Evolutionary conservation across 306 rosid genomes (phyloP), one percentile per base, ranked within the genome.

Genomic region (Mucuna pruriens): DNA sequence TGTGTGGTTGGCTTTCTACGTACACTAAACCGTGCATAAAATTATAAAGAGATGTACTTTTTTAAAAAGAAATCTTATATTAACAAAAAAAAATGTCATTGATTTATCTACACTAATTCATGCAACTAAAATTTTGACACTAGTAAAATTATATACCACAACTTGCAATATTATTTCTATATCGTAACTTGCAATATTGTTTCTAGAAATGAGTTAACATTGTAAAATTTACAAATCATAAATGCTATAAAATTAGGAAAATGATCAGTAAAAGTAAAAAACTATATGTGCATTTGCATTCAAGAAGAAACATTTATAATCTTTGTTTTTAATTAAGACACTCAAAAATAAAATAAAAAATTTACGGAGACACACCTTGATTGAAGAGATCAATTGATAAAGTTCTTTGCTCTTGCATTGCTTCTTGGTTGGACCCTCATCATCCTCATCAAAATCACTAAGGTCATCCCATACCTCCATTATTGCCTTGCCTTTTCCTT

Each of bases 401-500:
- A 75, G 34, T 40, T 60, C 48, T 33, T 55, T 69, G 9, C n/a
- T 39, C 58, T 25, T 84, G 26, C 17, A 9, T 9, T 33, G 58
- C 12, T 52, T 76, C 20, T 54, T 40, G 23, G 2, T 15, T 29
- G 55, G 17, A 72, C 9, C 66, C 11, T 44, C 45, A 0, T 66
- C 77, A 12, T 25, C 67, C 0, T 74, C 77, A 1, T 65, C 17
- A 22, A 2, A 10, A 49, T 76, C 48, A 60, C 29, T 29, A n/a
- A 76, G 39, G 16, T 62, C 29, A 42, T 31, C 25, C 0, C 3
- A 7, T 39, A 1, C 76, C 17, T 7, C 64, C 0, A 61, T 11
- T 20, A 0, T 22, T 6, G 33, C 38, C 9, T 80, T 84, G 6
- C 46, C 84, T 62, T 84, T 84, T 1, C 23, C 82, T 61, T 61